Evolutionary conservation across 495 filamentous ascomycete species (phyloP).

Genomic region (Letharia columbiana): DNA sequence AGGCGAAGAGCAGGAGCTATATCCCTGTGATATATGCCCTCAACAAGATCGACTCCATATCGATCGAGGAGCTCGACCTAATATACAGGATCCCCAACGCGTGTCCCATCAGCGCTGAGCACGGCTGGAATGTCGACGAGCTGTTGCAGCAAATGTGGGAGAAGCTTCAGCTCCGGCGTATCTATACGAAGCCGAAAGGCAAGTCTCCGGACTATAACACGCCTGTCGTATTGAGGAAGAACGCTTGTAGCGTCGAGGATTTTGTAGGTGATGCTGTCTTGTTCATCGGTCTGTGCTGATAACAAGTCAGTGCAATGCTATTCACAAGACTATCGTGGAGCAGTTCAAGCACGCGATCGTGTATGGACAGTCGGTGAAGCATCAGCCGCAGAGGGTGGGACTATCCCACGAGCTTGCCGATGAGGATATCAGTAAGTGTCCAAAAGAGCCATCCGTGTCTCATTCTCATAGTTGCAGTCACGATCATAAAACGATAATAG

Average conservation of each 20-base stretch:
- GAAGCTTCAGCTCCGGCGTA: conserved; percentile 77
- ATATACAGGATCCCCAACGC: conserved; percentile 95
- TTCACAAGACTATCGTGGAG: conserved; percentile 92
- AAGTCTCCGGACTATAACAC: conserved; percentile 85
- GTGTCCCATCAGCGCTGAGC: conserved; percentile 92
- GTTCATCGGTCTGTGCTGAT: conserved; percentile 24
- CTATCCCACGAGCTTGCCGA: conserved; percentile 85
- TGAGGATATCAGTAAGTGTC: conserved; percentile 85
- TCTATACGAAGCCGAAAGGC: conserved; percentile 98
- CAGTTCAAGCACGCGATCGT: conserved; percentile 93
- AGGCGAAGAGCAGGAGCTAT: conserved; percentile 90
- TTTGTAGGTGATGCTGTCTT: conserved; percentile 58
- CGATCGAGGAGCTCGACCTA: conserved; percentile 92
- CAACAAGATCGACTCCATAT: conserved; percentile 98
- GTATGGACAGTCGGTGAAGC: conserved; percentile 95
- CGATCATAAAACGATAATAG: conserved; percentile 83
- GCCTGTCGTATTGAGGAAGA: conserved; percentile 80
- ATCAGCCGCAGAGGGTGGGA: conserved; percentile 94
- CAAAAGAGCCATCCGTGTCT: conserved; percentile 9
- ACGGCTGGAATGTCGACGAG: conserved; percentile 98
- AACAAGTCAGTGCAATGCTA: conserved; percentile 71
- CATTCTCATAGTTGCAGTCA: conserved; percentile 54
- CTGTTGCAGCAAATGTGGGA: conserved; percentile 98
- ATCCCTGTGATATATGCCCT: conserved; percentile 97
- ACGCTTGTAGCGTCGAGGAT: conserved; percentile 84